phyloP scores from a whole-genome alignment of 768 basidiomycete species.

The Holtermannia corniformis region DNA sequence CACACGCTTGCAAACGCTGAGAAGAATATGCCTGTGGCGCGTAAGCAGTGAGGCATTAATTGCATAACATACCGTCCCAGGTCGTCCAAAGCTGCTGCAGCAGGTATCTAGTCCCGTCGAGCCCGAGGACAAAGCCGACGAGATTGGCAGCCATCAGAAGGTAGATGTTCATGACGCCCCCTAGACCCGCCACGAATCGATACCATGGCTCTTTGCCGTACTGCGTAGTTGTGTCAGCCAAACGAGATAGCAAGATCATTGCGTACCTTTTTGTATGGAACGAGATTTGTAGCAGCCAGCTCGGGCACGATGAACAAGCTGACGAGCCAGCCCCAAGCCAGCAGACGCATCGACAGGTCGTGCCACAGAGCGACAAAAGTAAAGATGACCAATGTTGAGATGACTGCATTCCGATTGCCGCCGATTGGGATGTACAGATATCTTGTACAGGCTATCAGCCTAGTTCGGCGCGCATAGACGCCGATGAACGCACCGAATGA shows the following conservation, averaged over 20 bases:
- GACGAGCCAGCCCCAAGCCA: conserved; percentile 96
- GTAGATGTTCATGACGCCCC: conserved; percentile 71
- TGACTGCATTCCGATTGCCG: conserved; percentile 51
- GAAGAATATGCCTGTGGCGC: conserved; percentile 55
- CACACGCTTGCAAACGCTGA: conserved; percentile 52
- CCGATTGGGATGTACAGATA: conserved; percentile 94
- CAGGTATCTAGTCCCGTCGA: conserved; percentile 67
- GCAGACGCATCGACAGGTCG: conserved; percentile 72
- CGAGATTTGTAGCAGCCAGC: conserved; percentile 51
- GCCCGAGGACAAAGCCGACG: conserved; percentile 85
- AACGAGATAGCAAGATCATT: neutral
- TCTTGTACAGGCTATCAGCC: conserved; percentile 43
- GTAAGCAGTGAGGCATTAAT: neutral
- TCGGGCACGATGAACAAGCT: conserved; percentile 85
- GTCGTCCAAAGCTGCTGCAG: conserved; percentile 54
- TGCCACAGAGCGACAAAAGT: conserved; percentile 98
- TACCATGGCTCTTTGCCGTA: conserved; percentile 67
- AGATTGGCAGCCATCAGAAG: conserved; percentile 90
- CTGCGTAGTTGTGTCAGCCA: conserved; percentile 43
- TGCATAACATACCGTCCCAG: conserved; percentile 50
- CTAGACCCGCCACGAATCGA: conserved; percentile 70
- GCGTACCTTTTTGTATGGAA: conserved; percentile 59
- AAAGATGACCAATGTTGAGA: conserved; percentile 72
- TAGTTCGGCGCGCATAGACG: neutral
- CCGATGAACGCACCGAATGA: conserved; percentile 55